A percentile compares a stretch with the other conserved stretches of the same genome.
Evolutionary conservation across 257 asterid genomes (phyloP).

Genomic region (Prunella vulgaris): DNA sequence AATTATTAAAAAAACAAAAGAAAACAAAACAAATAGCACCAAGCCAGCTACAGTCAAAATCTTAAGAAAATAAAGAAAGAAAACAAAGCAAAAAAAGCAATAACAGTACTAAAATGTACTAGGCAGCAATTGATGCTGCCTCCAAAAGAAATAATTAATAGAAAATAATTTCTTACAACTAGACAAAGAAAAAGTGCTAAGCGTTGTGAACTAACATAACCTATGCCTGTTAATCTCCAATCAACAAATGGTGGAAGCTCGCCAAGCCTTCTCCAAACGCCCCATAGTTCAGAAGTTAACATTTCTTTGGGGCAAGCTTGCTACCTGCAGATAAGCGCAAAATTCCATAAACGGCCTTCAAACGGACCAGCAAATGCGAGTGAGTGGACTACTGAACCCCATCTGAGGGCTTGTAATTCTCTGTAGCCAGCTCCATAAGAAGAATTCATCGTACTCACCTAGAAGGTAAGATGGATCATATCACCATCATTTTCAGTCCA

Average conservation of each 20-base stretch:
- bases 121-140: constrained; percentile 33
- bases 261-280: constrained; percentile 29
- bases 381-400: constrained; percentile 26
- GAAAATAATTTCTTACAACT: constrained; percentile 42
- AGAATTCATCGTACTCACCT: constrained; percentile 33
- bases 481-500: neutral
- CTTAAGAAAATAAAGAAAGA: neutral
- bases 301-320: constrained; percentile 29
- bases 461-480: constrained; percentile 12
- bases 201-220: constrained; percentile 29
- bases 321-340: constrained; percentile 40
- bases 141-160: constrained; percentile 42
- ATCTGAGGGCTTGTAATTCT: constrained; percentile 26
- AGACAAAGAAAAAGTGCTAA: constrained; percentile 37
- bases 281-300: constrained; percentile 12
- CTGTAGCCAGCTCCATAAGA: constrained; percentile 33
- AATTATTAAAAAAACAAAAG: neutral
- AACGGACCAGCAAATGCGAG: constrained; percentile 30
- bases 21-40: constrained; percentile 14
- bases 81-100: neutral
- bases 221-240: constrained; percentile 37
- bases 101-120: constrained; percentile 24
- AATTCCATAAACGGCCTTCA: constrained; percentile 26
- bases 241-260: constrained; percentile 38
- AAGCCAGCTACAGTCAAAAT: constrained; percentile 3